phyloP scores from a whole-genome alignment of 805 yeast genomes.

The Priceomyces carsonii region DNA sequence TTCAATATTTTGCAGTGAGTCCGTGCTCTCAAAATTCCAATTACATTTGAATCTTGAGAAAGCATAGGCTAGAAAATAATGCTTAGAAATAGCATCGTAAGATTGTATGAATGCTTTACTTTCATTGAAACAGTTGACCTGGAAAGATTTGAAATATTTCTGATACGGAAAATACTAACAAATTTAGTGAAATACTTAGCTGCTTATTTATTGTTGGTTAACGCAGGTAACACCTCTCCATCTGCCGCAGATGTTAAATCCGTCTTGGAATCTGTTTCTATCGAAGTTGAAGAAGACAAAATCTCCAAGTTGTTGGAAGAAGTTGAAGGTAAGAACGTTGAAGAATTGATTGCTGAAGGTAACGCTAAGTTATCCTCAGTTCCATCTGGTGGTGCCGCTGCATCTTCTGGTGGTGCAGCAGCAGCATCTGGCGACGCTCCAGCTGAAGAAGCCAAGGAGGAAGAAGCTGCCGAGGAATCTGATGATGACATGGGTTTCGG shows the following conservation, averaged over 20 bases:
- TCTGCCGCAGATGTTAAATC: slow-evolving; percentile 87
- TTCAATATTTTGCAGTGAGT: no score
- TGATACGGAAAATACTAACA: slow-evolving; percentile 9
- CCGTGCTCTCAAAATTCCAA: no score
- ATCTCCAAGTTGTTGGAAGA: slow-evolving; percentile 77
- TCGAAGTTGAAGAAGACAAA: slow-evolving; percentile 91
- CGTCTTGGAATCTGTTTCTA: slow-evolving; percentile 92
- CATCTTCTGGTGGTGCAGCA: slow-evolving; percentile 70
- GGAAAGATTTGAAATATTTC: not conserved
- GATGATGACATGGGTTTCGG: slow-evolving; percentile 92
- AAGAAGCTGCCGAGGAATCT: slow-evolving; percentile 60
- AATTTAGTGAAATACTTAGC: slow-evolving; percentile 91
- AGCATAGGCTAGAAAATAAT: no score
- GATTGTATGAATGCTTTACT: no score
- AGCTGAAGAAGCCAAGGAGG: slow-evolving; percentile 71
- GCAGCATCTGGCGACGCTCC: slow-evolving; percentile 71
- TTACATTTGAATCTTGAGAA: no score
- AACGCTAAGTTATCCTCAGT: slow-evolving; percentile 94
- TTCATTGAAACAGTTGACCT: no score
- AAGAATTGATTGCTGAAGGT: slow-evolving; percentile 93
- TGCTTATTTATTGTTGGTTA: slow-evolving; percentile 97
- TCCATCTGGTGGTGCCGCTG: slow-evolving; percentile 97
- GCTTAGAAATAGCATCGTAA: no score
- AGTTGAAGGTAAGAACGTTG: slow-evolving; percentile 90
- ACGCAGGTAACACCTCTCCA: slow-evolving; percentile 95